Percentiles rank a stretch among this genome's conserved stretches.
phyloP scores from a whole-genome alignment of 2,329 filamentous ascomycete genomes.

The Tympanopsis confertula region DNA sequence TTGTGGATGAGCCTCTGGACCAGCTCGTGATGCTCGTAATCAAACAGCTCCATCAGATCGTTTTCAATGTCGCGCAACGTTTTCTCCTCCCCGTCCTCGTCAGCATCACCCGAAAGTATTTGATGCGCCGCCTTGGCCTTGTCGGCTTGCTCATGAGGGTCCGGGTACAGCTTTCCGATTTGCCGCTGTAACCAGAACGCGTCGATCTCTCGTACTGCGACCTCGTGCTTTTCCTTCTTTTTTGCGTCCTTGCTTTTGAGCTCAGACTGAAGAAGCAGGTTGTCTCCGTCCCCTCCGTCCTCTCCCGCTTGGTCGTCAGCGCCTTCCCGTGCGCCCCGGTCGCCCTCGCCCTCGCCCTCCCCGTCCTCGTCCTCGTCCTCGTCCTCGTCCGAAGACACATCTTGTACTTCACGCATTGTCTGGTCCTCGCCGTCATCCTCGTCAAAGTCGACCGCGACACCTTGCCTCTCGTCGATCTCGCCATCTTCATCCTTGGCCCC shows the following conservation, averaged over 20 bases:
- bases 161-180: slow-evolving; percentile 76
- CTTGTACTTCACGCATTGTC: slow-evolving; percentile 64
- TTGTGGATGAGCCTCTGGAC: slow-evolving; percentile 87
- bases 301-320: neutral
- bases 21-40: slow-evolving; percentile 89
- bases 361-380: slow-evolving; percentile 61
- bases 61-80: slow-evolving; percentile 90
- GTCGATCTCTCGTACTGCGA: slow-evolving; percentile 83
- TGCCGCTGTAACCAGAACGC: slow-evolving; percentile 95
- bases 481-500: slow-evolving; percentile 49
- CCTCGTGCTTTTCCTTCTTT: slow-evolving; percentile 28
- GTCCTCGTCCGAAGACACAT: slow-evolving; percentile 79
- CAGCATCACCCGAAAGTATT: slow-evolving; percentile 68
- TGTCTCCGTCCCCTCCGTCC: neutral
- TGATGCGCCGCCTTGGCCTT: slow-evolving; percentile 78
- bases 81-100: slow-evolving; percentile 63
- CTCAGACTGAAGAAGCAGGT: slow-evolving; percentile 20
- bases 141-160: slow-evolving; percentile 85
- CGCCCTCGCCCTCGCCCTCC: slow-evolving; percentile 12
- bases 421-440: slow-evolving; percentile 80
- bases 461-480: slow-evolving; percentile 86
- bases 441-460: slow-evolving; percentile 94
- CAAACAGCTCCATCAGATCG: slow-evolving; percentile 94
- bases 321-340: neutral
- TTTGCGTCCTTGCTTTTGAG: slow-evolving; percentile 28